Percentiles rank a stretch among this genome's conserved stretches.
phyloP scores from a whole-genome alignment of 1,284 basidiomycete genomes.

The Cryptococcus sp. region DNA sequence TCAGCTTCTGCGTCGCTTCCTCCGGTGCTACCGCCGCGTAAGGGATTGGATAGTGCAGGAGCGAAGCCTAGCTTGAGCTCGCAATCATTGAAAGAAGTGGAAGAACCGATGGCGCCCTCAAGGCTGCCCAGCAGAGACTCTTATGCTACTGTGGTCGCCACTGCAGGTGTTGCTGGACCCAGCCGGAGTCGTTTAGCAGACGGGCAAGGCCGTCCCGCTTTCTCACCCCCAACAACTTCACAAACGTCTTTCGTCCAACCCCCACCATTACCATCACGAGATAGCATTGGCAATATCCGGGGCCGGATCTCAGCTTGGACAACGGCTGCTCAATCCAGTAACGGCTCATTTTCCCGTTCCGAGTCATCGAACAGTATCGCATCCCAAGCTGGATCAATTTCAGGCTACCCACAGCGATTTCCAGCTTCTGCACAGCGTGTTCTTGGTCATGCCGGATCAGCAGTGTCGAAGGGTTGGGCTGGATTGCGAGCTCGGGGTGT shows the following conservation, averaged over 20 bases:
- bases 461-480: constrained; percentile 47
- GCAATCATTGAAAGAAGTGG: constrained; percentile 10
- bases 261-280: constrained; percentile 34
- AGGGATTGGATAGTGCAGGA: constrained; percentile 7
- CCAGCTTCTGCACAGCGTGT: constrained; percentile 41
- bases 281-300: constrained; percentile 34
- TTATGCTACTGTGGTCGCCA: constrained; percentile 25
- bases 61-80: constrained; percentile 12
- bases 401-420: constrained; percentile 27
- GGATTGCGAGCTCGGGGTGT: constrained; percentile 44
- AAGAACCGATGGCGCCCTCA: constrained; percentile 21
- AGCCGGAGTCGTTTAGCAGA: constrained; percentile 29
- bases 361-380: constrained; percentile 39
- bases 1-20: constrained; percentile 33
- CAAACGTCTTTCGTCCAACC: constrained; percentile 13
- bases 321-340: constrained; percentile 26
- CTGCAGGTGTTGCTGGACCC: constrained; percentile 14
- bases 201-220: constrained; percentile 33
- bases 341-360: constrained; percentile 32
- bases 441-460: constrained; percentile 43
- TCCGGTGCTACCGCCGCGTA: constrained; percentile 40
- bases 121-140: constrained; percentile 23
- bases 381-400: constrained; percentile 20
- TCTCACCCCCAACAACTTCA: constrained; percentile 21
- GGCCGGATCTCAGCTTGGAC: constrained; percentile 42